phyloP scores from a whole-genome alignment of 2,329 filamentous ascomycete genomes.

The Aspergillus unguis region DNA sequence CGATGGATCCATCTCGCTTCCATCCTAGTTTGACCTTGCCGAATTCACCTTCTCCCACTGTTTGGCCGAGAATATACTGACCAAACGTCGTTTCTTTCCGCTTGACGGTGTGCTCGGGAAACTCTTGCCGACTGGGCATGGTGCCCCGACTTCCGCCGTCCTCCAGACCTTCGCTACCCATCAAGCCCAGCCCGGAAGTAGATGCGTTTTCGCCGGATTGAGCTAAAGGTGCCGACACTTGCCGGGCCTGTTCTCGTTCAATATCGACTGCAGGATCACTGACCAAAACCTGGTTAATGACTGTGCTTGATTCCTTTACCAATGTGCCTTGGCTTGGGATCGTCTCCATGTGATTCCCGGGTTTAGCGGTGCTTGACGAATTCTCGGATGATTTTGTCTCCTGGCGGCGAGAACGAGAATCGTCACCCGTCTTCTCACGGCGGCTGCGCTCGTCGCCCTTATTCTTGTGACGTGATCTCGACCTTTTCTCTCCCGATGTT shows the following conservation, averaged over 20 bases:
- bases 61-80: conserved; percentile 93
- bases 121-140: conserved; percentile 54
- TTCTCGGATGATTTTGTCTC: conserved; percentile 47
- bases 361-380: conserved; percentile 35
- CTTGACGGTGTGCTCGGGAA: conserved; percentile 57
- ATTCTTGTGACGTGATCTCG: conserved; percentile 42
- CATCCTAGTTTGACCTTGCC: conserved; percentile 98
- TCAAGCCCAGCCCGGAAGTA: conserved; percentile 48
- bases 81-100: conserved; percentile 85
- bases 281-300: conserved; percentile 72
- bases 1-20: conserved; percentile 90
- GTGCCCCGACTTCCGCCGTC: conserved; percentile 34
- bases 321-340: conserved; percentile 58
- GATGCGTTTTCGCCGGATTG: conserved; percentile 45
- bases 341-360: conserved; percentile 49
- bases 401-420: conserved; percentile 45
- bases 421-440: conserved; percentile 41
- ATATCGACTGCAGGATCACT: conserved; percentile 72
- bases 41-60: conserved; percentile 95
- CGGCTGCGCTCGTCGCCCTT: conserved; percentile 39
- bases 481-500: conserved; percentile 38
- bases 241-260: conserved; percentile 66
- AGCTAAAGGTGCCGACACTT: conserved; percentile 55
- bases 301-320: conserved; percentile 72
- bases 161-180: conserved; percentile 51